Conservation (phyloP, 352 stramenopile genomes). For the Pythium dissimile region DNA sequence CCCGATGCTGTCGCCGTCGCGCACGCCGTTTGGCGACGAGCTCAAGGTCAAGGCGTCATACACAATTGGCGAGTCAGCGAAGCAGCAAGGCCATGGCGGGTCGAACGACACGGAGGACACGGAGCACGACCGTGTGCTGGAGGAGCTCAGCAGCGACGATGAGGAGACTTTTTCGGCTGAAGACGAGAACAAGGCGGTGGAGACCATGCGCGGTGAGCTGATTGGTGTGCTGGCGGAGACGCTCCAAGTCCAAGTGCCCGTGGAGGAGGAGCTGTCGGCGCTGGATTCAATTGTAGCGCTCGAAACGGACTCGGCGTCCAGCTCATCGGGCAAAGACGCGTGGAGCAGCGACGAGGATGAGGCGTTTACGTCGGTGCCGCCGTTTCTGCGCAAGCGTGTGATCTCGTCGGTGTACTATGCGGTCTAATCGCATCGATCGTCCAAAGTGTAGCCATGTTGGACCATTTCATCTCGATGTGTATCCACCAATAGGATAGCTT, state of each 20-base stretch:
- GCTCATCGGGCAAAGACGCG: neutral
- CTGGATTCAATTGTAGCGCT: neutral
- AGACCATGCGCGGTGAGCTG: neutral
- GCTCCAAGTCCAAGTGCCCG: neutral
- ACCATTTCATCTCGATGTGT: neutral
- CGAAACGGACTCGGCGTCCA: neutral
- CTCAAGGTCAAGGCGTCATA: neutral
- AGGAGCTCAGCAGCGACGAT: slow-evolving; percentile 8
- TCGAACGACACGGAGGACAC: slow-evolving; percentile 33
- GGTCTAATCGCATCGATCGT: neutral
- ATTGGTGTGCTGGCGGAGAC: neutral
- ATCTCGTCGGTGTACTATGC: slow-evolving; percentile 12
- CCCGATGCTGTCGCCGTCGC: neutral
- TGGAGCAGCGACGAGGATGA: slow-evolving; percentile 8
- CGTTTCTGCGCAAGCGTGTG: slow-evolving; percentile 2
- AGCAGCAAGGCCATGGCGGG: slow-evolving; percentile 14
- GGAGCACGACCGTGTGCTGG: slow-evolving; percentile 23
- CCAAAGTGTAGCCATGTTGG: slow-evolving; percentile 5
- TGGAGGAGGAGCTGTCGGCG: neutral
- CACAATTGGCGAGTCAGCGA: neutral
- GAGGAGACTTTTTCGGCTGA: neutral
- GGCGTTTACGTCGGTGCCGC: slow-evolving; percentile 14
- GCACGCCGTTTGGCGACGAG: neutral
- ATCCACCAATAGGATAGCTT: slow-evolving; percentile 3
- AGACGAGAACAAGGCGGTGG: slow-evolving; percentile 11